Percentiles rank a stretch among this genome's conserved stretches.
phyloP scores from a whole-genome alignment of 2,329 filamentous ascomycete genomes.

The Claviceps sp. region DNA sequence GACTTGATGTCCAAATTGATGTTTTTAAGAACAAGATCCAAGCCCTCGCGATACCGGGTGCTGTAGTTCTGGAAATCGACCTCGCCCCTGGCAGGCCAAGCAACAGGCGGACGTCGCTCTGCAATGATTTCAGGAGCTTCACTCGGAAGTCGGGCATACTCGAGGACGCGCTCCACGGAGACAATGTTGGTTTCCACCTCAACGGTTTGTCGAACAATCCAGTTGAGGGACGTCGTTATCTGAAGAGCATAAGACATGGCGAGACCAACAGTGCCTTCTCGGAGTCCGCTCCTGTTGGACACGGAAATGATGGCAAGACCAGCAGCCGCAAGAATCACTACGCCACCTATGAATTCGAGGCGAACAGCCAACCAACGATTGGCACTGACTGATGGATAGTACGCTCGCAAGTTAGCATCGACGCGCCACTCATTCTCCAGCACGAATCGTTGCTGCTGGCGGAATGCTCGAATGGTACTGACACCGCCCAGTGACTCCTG shows the following conservation, averaged over 20 bases:
- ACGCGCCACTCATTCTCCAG: constrained; percentile 96
- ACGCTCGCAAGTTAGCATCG: constrained; percentile 85
- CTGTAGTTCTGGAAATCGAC: constrained; percentile 91
- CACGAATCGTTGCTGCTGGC: constrained; percentile 75
- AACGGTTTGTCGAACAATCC: constrained; percentile 96
- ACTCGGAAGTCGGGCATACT: constrained; percentile 82
- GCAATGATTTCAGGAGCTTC: constrained; percentile 92
- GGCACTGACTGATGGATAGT: constrained; percentile 90
- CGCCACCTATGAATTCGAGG: constrained; percentile 85
- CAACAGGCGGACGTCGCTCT: constrained; percentile 70
- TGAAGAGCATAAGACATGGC: constrained; percentile 95
- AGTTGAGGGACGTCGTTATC: constrained; percentile 94
- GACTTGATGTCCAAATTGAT: constrained; percentile 86
- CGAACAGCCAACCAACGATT: constrained; percentile 91
- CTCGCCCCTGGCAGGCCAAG: constrained; percentile 82
- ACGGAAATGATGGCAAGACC: constrained; percentile 73
- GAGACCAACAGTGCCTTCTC: constrained; percentile 70
- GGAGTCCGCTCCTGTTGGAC: constrained; percentile 47
- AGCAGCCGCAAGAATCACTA: constrained; percentile 83
- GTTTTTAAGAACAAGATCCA: constrained; percentile 88
- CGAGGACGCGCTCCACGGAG: constrained; percentile 90
- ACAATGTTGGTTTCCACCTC: constrained; percentile 99
- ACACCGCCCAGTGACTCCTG: constrained; percentile 92
- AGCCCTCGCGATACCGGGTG: constrained; percentile 76
- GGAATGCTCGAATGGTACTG: constrained; percentile 88